A percentile compares a stretch with the other conserved stretches of the same genome.
phyloP scores from a whole-genome alignment of 306 rosid species.

The Pachyrhizus erosus region DNA sequence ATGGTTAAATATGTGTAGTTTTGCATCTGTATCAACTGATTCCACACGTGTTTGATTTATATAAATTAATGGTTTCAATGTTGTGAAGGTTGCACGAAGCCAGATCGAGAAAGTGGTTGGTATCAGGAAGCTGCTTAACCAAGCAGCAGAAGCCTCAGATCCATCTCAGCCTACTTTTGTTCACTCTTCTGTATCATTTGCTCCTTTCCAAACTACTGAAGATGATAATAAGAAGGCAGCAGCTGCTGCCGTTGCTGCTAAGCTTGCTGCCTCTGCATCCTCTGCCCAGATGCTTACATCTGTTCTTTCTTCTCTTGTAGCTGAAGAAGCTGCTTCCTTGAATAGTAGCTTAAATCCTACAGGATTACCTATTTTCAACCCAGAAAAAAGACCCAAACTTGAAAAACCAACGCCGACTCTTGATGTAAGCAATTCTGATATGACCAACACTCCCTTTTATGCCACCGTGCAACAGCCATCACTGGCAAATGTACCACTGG shows the following conservation, averaged over 20 bases:
- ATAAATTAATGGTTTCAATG: slow-evolving; percentile 28
- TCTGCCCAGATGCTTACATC: slow-evolving; percentile 94
- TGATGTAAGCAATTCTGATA: slow-evolving; percentile 65
- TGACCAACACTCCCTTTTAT: slow-evolving; percentile 53
- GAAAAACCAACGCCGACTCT: slow-evolving; percentile 63
- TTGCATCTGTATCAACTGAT: background rate
- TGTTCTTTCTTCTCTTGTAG: slow-evolving; percentile 87
- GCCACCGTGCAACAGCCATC: slow-evolving; percentile 58
- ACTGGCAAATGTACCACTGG: slow-evolving; percentile 44
- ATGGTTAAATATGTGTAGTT: background rate
- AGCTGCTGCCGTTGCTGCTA: slow-evolving; percentile 92
- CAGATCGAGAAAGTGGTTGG: slow-evolving; percentile 67
- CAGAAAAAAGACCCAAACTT: slow-evolving; percentile 79
- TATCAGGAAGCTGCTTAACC: slow-evolving; percentile 61
- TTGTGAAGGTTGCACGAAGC: slow-evolving; percentile 67
- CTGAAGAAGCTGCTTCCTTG: slow-evolving; percentile 91
- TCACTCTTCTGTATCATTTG: slow-evolving; percentile 59
- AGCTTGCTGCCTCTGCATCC: slow-evolving; percentile 91
- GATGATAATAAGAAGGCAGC: slow-evolving; percentile 87
- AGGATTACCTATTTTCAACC: slow-evolving; percentile 60
- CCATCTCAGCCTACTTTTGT: slow-evolving; percentile 53
- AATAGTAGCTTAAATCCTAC: slow-evolving; percentile 58
- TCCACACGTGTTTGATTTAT: background rate
- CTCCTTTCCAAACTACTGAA: slow-evolving; percentile 63
- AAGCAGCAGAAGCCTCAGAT: slow-evolving; percentile 50